Evolutionary conservation across 441 rosid genomes (phyloP), one percentile per base, ranked within the genome.

Genomic region (Arabidopsis hybrid): DNA sequence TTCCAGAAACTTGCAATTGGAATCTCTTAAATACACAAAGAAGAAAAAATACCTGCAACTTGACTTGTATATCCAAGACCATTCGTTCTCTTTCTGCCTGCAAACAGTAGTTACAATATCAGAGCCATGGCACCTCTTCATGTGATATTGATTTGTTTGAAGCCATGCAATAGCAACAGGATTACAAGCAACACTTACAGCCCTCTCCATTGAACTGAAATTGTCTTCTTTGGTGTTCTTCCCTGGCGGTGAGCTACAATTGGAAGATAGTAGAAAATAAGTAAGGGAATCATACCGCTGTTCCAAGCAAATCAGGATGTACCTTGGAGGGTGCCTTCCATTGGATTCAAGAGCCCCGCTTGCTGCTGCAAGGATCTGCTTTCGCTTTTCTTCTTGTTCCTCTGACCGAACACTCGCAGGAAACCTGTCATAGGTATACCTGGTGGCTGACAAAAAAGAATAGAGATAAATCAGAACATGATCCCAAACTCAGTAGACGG

Each of bases 61-160:
- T 96, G 80, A 93, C 99, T 85, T 91, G 72, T 62, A 96, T 96
- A 91, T 96, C 99, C 91, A 96, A 82, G 83, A 96, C 99, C 99
- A 96, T 96, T 62, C 88, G 97, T 1, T 91, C 98, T 76, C 97
- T 89, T 85, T 93, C 99, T 52, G 97, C 97, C 99, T 93, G 84
- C 60, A 74, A 78, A 74, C 49, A 55, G 75, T 60, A 66, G 35
- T 76, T 50, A 62, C 13, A 46, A 67, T 66, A 55, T 53, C 31
- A 67, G 63, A 51, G 10, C 29, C 32, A 69, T 56, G 61, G 9
- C 57, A 21, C 14, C 47, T 63, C 26, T 39, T 56, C 49, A 57
- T 70, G 61, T 69, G 47, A 49, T 6, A 50, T 40, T 76, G 66
- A 57, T 11, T 58, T 58, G 5, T 65, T 50, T 72, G 32, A 67